Conservation (phyloP, 2,329 filamentous ascomycete species). For the Colletotrichum navitas region DNA sequence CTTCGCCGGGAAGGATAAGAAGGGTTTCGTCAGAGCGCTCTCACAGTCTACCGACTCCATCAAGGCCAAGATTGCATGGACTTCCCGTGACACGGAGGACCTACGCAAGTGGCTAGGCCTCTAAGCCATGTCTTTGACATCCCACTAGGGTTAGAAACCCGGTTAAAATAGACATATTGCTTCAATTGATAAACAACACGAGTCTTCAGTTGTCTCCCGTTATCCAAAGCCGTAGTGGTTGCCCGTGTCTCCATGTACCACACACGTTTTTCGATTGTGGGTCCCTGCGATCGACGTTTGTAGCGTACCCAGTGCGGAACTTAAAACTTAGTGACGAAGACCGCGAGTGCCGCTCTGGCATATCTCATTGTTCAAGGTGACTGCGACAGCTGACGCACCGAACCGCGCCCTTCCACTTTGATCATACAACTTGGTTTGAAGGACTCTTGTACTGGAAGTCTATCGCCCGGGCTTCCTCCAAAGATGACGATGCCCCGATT, state of each 20-base stretch:
- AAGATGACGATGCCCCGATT: neutral
- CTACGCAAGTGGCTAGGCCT: conserved; percentile 68
- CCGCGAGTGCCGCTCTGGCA: neutral
- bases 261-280: neutral
- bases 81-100: conserved; percentile 81
- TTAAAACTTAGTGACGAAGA: neutral
- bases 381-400: neutral
- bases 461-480: neutral
- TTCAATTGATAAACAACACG: neutral
- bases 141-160: neutral
- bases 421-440: no score
- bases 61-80: conserved; percentile 85
- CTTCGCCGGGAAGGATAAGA: conserved; percentile 85
- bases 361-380: neutral
- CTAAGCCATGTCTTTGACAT: neutral
- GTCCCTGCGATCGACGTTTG: neutral
- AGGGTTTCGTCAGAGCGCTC: conserved; percentile 85
- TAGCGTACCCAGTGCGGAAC: conserved; percentile 26
- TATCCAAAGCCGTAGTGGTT: neutral
- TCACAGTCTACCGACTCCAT: conserved; percentile 92
- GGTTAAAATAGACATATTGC: neutral
- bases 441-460: neutral
- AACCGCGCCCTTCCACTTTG: neutral
- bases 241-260: neutral
- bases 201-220: neutral